Evolutionary conservation across 805 yeast species (phyloP), one percentile per base, ranked within the genome.

Genomic region (Myxozyma vanderwaltii): DNA sequence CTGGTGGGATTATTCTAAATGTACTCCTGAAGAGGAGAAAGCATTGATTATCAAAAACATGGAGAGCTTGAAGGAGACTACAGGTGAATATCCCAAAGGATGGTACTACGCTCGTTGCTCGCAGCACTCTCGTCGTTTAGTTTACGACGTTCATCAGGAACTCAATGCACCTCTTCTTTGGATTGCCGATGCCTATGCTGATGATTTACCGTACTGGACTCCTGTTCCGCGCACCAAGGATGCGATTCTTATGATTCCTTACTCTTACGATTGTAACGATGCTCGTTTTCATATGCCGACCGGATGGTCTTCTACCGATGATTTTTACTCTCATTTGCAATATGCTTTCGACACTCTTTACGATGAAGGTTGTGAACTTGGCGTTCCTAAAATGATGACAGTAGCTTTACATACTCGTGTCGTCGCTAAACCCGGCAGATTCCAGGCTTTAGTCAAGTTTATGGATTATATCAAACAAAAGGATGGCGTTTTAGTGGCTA

Each of bases 161-260:
- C 53, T 70, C 36, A 71, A 71, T 15, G 56, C 55, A 8, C 74
- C 74, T 24, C 67, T 75, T 17, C 49, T 68, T 31, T 75, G 75
- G 72, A 66, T 70, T 56, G 71, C 74, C 15, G 78, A 75, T 54
- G 69, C 71, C 40, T 75, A 73, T 56, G 71, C 68, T 31, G 78
- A 75, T 56, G 78, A 75, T 63, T 61, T 74, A 21, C 78, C 78
- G 21, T 72, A 61, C 54, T 75, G 76, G 76, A 65, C 62, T n/a
- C 72, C 72, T 33, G 65, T 69, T 17, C 75, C 75, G 21, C 63
- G 68, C 17, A 70, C 71, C 51, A 63, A 63, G 38, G 65, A 59
- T 19, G 61, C 61, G 5, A 64, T 72, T 56, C 62, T 71, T 36
- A 64, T 72, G 69, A 66, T 72, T 33, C 75, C 75, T 2, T 72